These are phyloP conservation scores for Chenopodium quinoa DNA, from an alignment of 148 eudicot genomes.

Conservation along the genomic window DNA sequence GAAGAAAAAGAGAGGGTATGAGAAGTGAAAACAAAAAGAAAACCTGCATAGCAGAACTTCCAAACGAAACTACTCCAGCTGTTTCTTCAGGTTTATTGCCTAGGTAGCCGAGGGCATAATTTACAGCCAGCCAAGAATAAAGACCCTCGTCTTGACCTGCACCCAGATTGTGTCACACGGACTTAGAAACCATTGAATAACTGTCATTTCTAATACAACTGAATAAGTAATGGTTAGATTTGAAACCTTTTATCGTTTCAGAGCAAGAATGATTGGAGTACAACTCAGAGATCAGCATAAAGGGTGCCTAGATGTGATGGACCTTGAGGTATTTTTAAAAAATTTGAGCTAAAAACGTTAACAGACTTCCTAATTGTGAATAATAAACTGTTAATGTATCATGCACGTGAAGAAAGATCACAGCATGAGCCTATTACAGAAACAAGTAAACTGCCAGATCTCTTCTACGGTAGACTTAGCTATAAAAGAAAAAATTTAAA, in stretches of 20 bases:
- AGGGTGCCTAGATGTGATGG: not conserved
- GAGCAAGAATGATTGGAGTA: not conserved
- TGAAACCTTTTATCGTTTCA: too few species aligned
- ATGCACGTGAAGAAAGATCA: not conserved
- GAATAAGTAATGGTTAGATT: not conserved
- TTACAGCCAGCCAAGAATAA: constrained; percentile 52
- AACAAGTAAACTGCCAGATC: not conserved
- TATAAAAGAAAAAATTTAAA: not conserved
- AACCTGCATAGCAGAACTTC: constrained; percentile 55
- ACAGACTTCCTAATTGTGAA: not conserved
- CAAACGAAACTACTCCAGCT: constrained; percentile 46
- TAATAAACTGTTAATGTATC: not conserved
- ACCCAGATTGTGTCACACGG: constrained; percentile 2
- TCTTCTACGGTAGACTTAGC: not conserved
- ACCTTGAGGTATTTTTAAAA: too few species aligned
- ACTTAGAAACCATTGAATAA: not conserved
- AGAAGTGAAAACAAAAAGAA: not conserved
- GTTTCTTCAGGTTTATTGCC: constrained; percentile 45
- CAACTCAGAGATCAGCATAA: not conserved
- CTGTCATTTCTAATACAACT: not conserved
- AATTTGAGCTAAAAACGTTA: not conserved
- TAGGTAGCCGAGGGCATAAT: constrained; percentile 49
- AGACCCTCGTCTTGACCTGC: constrained; percentile 45
- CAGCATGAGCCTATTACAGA: not conserved
- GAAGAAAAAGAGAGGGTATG: constrained; percentile 8